A percentile compares a stretch with the other conserved stretches of the same genome.
These are phyloP conservation scores for Phytophthora tubulina DNA, from an alignment of 352 stramenopile species.

Conservation along the genomic window DNA sequence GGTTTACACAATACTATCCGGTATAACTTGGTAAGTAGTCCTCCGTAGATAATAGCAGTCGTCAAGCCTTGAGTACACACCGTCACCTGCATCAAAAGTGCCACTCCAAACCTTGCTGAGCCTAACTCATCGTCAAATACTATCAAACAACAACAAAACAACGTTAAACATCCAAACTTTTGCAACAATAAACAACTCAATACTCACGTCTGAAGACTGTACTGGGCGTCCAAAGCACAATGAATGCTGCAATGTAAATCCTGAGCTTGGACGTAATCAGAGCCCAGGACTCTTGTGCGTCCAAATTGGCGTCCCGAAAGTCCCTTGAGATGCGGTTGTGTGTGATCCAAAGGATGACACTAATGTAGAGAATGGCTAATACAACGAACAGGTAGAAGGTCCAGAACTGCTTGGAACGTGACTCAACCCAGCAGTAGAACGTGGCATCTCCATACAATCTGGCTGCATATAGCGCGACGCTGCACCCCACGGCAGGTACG, in stretches of 20 bases:
- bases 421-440: conserved; percentile 84
- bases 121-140: conserved; percentile 60
- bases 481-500: conserved; percentile 51
- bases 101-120: conserved; percentile 55
- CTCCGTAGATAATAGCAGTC: conserved; percentile 74
- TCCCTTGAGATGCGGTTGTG: conserved; percentile 61
- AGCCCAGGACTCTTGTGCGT: conserved; percentile 72
- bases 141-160: conserved; percentile 28
- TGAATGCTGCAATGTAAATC: conserved; percentile 79
- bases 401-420: conserved; percentile 59
- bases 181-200: background rate
- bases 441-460: conserved; percentile 51
- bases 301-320: conserved; percentile 63
- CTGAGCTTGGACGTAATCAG: conserved; percentile 70
- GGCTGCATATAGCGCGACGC: conserved; percentile 50
- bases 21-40: conserved; percentile 53
- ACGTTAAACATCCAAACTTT: conserved; percentile 14
- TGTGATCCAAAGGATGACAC: conserved; percentile 69
- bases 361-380: conserved; percentile 72
- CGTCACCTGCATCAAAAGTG: conserved; percentile 73
- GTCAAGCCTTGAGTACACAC: conserved; percentile 71
- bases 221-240: conserved; percentile 74
- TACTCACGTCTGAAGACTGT: conserved; percentile 68
- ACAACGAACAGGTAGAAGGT: conserved; percentile 76
- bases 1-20: conserved; percentile 35